Base-by-base conservation (phyloP, 2,329 filamentous ascomycete genomes). In the Periconia sp. region DNA sequence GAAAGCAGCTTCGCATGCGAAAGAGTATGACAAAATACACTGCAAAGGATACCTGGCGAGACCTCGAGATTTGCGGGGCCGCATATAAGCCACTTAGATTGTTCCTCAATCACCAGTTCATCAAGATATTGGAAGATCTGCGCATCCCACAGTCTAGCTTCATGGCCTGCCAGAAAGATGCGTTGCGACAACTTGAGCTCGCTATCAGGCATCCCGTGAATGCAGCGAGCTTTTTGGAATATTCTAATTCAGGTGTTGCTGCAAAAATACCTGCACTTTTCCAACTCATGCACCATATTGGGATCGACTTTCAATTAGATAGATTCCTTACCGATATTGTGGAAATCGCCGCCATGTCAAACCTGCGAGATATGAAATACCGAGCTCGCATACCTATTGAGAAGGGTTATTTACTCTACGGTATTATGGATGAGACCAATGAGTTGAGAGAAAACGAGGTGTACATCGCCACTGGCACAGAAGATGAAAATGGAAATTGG, bases 121-220 rank as follows among this genome's bases (percentile, higher is more conserved):
- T 95, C 74, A 95, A 95, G 68, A 91, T 95, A 6, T 71, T 96
- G 1, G 91, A 96, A 65, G 91, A 95, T 59, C 85, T 93, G 70
- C 81, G 82, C 0, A 85, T 89, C 0, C 67, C 78, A 0, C 65
- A 75, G 1, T 52, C 72, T 0, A 87, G 83, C 68, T 93, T 96
- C 59, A 66, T 88, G 11, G 64, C 78, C 0, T 73, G 90, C 1
- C 91, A 94, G 69, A 75, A 78, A 0, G 74, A 76, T n/a, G 87
- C 87, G 27, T 74, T 94, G 3, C 59, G 79, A 0, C 76, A 80
- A 13, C 76, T 95, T 5, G 81, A 84, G 2, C 72, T 73, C 11
- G 84, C 88, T 45, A 87, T 86, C 0, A 74, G 79, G 0, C 82
- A 79, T 18, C 76, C 83, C 0, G 65, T 78, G 55, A 89, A 88